Evolutionary conservation across 805 yeast genomes (phyloP).

Genomic region (Yarrowia sp.): DNA sequence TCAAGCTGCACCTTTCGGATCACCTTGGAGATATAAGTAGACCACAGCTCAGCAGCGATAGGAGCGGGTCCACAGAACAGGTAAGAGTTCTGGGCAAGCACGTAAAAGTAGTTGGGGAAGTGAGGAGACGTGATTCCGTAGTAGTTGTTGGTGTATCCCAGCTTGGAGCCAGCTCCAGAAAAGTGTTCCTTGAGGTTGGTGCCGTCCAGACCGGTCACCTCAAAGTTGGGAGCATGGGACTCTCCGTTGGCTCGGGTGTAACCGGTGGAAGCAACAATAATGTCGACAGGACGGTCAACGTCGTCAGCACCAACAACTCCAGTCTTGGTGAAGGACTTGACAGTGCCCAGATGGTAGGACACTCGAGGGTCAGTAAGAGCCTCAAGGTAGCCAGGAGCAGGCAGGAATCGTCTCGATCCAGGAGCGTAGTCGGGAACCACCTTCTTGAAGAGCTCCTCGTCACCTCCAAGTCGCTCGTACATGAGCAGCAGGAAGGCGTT

Average conservation of each 20-base stretch:
- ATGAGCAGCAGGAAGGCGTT: constrained; percentile 9
- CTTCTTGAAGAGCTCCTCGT: constrained; percentile 28
- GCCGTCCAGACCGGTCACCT: constrained; percentile 28
- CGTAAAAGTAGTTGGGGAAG: constrained; percentile 31
- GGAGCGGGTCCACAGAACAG: constrained; percentile 27
- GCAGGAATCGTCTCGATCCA: constrained; percentile 34
- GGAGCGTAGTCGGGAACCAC: constrained; percentile 32
- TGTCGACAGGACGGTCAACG: constrained; percentile 16
- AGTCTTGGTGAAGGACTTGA: constrained; percentile 29
- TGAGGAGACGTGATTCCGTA: constrained; percentile 30
- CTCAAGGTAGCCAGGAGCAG: constrained; percentile 34
- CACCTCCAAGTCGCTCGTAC: constrained; percentile 27
- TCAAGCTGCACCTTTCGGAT: constrained; percentile 27
- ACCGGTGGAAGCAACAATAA: constrained; percentile 29
- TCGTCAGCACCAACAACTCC: constrained; percentile 32
- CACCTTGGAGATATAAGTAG: constrained; percentile 27
- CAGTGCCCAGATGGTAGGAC: constrained; percentile 28
- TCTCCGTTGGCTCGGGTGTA: constrained; percentile 26
- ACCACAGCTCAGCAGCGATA: constrained; percentile 24
- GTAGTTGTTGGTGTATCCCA: constrained; percentile 28
- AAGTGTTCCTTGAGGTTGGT: constrained; percentile 24
- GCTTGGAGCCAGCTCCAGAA: constrained; percentile 25
- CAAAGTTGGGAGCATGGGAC: constrained; percentile 19
- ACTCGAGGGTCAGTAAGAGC: constrained; percentile 32
- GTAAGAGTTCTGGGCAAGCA: constrained; percentile 26